Percentiles rank a stretch among this genome's conserved stretches.
These are phyloP conservation scores for Chaetomiaceae sp. DNA, from an alignment of 2,329 filamentous ascomycete species.

Conservation along the genomic window DNA sequence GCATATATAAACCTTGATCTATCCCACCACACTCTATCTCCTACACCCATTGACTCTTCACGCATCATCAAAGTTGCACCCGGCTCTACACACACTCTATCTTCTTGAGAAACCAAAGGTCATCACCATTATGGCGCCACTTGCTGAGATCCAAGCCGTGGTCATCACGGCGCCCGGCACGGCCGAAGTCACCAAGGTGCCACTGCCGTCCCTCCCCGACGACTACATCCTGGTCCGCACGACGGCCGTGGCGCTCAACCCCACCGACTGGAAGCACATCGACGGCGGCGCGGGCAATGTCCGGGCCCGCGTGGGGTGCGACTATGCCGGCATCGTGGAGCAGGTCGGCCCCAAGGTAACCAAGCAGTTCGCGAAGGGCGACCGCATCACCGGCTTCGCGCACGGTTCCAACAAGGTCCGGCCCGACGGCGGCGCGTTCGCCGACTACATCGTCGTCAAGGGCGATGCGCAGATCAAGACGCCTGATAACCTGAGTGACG, in stretches of 20 bases:
- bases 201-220: slow-evolving; percentile 23
- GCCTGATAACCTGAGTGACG: slow-evolving; percentile 40
- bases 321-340: slow-evolving; percentile 43
- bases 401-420: slow-evolving; percentile 35
- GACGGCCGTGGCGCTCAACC: slow-evolving; percentile 27
- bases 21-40: too few species aligned
- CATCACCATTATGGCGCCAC: slow-evolving; percentile 14
- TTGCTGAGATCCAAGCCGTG: slow-evolving; percentile 22
- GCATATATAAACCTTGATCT: too few species aligned
- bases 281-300: slow-evolving; percentile 1
- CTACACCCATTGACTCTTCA: too few species aligned
- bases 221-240: slow-evolving; percentile 26
- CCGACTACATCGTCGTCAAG: slow-evolving; percentile 34
- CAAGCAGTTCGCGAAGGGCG: slow-evolving; percentile 40
- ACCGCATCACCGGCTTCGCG: slow-evolving; percentile 38
- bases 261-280: slow-evolving; percentile 27
- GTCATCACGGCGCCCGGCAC: slow-evolving; percentile 20
- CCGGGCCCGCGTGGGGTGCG: slow-evolving; percentile 32
- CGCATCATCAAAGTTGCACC: too few species aligned
- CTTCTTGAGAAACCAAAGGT: too few species aligned
- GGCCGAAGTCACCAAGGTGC: slow-evolving; percentile 20
- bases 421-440: slow-evolving; percentile 39
- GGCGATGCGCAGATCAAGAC: slow-evolving; percentile 38
- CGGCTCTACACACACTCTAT: too few species aligned
- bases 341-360: slow-evolving; percentile 39